These are phyloP conservation scores for Starmerella stigmatis DNA, from an alignment of 805 yeast species.

Conservation along the genomic window DNA sequence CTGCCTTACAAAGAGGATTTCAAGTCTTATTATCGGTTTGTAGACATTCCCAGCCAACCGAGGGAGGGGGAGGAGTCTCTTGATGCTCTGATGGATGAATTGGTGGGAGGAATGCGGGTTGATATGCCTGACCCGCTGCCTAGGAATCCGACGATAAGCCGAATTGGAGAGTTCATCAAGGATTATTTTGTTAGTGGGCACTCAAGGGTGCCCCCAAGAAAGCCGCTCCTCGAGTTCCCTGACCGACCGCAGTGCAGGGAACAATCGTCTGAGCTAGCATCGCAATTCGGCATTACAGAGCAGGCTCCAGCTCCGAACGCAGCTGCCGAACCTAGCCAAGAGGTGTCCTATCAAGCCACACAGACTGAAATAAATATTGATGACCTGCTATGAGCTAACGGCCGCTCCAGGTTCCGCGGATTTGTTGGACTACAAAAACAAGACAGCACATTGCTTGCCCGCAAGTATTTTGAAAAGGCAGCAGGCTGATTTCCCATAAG, in stretches of 20 bases:
- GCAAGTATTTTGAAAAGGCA: too few relatives aligned
- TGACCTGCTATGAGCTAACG: neutral
- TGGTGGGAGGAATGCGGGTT: constrained; percentile 16
- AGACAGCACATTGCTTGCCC: too few relatives aligned
- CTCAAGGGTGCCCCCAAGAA: constrained; percentile 4
- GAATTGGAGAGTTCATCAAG: constrained; percentile 3
- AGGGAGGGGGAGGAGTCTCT: constrained; percentile 8
- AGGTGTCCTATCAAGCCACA: constrained; percentile 1
- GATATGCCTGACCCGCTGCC: neutral
- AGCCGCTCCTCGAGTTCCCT: neutral
- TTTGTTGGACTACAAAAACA: too few relatives aligned
- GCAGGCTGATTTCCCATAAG: too few relatives aligned
- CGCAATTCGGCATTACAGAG: constrained; percentile 7
- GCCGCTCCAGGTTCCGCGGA: neutral
- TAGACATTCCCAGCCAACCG: constrained; percentile 9
- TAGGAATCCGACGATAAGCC: constrained; percentile 8
- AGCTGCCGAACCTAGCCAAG: constrained; percentile 1
- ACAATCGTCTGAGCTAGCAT: neutral
- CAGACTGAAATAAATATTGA: constrained; percentile 4
- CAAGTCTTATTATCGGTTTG: constrained; percentile 13
- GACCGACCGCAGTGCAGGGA: neutral
- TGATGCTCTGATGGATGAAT: constrained; percentile 13
- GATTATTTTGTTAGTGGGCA: constrained; percentile 9
- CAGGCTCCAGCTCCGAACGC: constrained; percentile 9
- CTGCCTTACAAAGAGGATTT: constrained; percentile 23